These are phyloP conservation scores for Puccinia polysora DNA, from an alignment of 1,284 basidiomycete genomes.

Conservation along the genomic window DNA sequence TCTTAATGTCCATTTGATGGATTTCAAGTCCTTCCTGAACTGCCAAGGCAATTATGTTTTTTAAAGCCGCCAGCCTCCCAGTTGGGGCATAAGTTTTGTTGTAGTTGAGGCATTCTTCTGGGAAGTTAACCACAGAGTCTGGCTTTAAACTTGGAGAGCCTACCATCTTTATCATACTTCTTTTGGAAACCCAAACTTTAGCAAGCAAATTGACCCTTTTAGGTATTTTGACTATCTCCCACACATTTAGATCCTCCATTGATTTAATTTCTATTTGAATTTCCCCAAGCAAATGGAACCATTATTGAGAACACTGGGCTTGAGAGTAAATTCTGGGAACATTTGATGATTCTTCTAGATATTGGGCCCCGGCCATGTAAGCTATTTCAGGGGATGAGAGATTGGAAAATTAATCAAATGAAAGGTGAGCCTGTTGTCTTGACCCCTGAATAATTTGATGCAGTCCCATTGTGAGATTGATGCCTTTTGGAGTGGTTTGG, in stretches of 20 bases:
- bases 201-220: background rate
- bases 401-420: too few species aligned
- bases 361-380: too few species aligned
- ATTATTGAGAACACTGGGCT: too few species aligned
- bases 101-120: background rate
- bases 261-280: background rate
- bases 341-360: too few species aligned
- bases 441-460: too few species aligned
- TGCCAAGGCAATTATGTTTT: background rate
- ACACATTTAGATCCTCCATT: background rate
- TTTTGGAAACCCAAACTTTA: conserved; percentile 11
- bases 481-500: too few species aligned
- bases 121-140: background rate
- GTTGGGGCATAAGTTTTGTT: conserved; percentile 12
- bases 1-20: conserved; percentile 30
- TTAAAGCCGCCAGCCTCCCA: background rate
- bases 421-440: too few species aligned
- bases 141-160: conserved; percentile 12
- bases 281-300: too few species aligned
- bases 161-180: background rate
- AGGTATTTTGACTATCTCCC: background rate
- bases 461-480: too few species aligned
- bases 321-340: too few species aligned
- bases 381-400: too few species aligned
- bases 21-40: conserved; percentile 2